A percentile compares a stretch with the other conserved stretches of the same genome.
Conservation (phyloP, 139 green algal genomes). For the Spirogloea muscicola region DNA sequence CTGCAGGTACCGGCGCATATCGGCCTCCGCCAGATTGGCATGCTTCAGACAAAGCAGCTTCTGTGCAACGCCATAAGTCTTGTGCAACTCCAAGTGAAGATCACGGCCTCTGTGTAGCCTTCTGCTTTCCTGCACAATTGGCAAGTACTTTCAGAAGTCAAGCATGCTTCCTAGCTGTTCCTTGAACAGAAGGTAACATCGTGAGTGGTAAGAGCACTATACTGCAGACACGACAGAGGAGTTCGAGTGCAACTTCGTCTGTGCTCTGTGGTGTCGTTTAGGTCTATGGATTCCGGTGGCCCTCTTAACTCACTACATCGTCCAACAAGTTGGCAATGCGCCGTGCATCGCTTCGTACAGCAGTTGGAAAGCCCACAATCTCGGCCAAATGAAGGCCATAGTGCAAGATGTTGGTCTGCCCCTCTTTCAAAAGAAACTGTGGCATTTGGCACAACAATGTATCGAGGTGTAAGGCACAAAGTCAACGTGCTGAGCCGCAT, state of each 20-base stretch:
- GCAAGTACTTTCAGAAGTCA: too few species aligned
- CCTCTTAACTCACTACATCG: not conserved
- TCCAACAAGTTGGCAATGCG: conserved; percentile 20
- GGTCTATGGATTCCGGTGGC: too few species aligned
- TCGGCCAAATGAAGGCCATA: conserved; percentile 27
- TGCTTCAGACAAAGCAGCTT: conserved; percentile 15
- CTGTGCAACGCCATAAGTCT: conserved; percentile 14
- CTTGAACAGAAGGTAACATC: too few species aligned
- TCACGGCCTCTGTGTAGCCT: conserved; percentile 12
- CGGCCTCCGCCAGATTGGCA: conserved; percentile 9
- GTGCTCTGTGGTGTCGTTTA: too few species aligned
- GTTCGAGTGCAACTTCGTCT: too few species aligned
- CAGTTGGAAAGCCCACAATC: conserved; percentile 6
- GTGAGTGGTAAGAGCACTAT: too few species aligned
- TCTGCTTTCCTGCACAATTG: conserved; percentile 10
- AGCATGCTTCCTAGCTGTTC: too few species aligned
- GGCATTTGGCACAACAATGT: conserved; percentile 4
- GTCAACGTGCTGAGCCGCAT: too few species aligned
- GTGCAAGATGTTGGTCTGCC: conserved; percentile 27
- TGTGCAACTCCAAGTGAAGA: not conserved
- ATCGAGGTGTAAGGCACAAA: not conserved
- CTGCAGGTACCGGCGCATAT: conserved; percentile 26
- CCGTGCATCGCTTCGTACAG: conserved; percentile 13
- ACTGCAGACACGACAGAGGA: too few species aligned
- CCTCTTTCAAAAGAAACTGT: conserved; percentile 32